Evolutionary conservation across 2,329 filamentous ascomycete genomes (phyloP), one percentile per base, ranked within the genome.

Genomic region (Arthrobotrys sinensis): DNA sequence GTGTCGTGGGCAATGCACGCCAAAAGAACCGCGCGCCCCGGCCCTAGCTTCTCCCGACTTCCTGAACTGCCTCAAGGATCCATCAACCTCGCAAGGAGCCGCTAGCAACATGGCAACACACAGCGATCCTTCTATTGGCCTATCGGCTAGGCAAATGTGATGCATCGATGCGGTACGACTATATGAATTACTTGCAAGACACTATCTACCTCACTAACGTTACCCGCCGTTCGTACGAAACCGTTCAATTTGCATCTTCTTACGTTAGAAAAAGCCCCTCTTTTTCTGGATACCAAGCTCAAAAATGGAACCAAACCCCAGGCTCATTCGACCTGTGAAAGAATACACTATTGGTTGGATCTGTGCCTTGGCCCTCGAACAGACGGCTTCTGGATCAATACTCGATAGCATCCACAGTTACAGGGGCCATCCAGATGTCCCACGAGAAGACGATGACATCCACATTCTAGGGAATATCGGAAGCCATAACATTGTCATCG

Each of bases 351-450:
- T 62, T 16, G 55, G 55, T 1, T 62, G 55, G 55, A 43, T 62
- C 6, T 62, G 55, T 16, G 34, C 32, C 14, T 24, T 62, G 19
- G 4, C 38, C 43, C 40, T 32, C 11, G 76, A 77, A 45, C 66
- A 62, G n/a, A 24, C 11, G 3, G 62, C 48, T 16, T 72, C 62
- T 6, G 45, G 14, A 24, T 21, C 32, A 32, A 50, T 79, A 28
- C 21, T 79, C 7, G 76, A 79, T 43, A 62, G 70, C 2, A 36
- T 55, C 1, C 50, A 52, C 46, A 50, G 46, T 10, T 21, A 21
- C 14, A 24, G 2, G 10, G 46, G 46, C 7, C 46, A 50, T n/a
- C 24, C 52, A 6, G 12, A 34, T n/a, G n/a, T n/a, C 2, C 34
- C 52, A 14, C 6, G 1, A 2, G 28, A 57, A 7, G 28, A 21